Conservation (phyloP, 2,329 filamentous ascomycete species). For the Ceratocystis huliohia region DNA sequence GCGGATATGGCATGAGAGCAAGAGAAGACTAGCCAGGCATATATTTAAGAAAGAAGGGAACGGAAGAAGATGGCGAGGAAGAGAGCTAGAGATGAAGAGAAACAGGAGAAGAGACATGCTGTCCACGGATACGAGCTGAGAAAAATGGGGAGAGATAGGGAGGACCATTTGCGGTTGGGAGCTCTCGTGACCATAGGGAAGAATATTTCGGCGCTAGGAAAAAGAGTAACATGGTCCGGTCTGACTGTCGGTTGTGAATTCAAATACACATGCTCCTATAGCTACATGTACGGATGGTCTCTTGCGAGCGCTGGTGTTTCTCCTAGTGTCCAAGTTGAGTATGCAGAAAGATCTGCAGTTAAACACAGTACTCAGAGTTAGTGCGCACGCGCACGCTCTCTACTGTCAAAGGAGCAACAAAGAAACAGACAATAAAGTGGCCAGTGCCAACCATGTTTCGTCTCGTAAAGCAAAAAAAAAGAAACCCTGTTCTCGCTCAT, state of each 20-base stretch:
- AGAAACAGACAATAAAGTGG: background rate
- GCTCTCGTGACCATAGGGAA: background rate
- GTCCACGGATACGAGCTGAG: background rate
- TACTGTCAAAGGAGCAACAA: constrained; percentile 6
- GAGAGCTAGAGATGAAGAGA: no score
- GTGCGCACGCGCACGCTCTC: background rate
- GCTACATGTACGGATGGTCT: no score
- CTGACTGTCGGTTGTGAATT: no score
- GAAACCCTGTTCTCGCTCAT: no score
- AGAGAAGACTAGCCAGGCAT: background rate
- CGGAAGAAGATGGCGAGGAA: no score
- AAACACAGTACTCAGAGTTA: background rate
- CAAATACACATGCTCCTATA: no score
- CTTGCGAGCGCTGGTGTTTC: no score
- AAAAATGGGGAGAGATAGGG: background rate
- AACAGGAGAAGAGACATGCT: background rate
- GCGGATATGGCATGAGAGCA: background rate
- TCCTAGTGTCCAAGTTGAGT: background rate
- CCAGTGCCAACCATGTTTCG: constrained; percentile 2
- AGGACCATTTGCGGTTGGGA: background rate
- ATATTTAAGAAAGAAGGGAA: background rate
- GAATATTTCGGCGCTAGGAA: no score
- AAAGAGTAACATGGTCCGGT: no score
- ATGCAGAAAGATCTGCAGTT: background rate
- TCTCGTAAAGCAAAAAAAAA: background rate